Base-by-base conservation (phyloP, 805 yeast genomes). In the Wickerhamiella sorbophila region DNA sequence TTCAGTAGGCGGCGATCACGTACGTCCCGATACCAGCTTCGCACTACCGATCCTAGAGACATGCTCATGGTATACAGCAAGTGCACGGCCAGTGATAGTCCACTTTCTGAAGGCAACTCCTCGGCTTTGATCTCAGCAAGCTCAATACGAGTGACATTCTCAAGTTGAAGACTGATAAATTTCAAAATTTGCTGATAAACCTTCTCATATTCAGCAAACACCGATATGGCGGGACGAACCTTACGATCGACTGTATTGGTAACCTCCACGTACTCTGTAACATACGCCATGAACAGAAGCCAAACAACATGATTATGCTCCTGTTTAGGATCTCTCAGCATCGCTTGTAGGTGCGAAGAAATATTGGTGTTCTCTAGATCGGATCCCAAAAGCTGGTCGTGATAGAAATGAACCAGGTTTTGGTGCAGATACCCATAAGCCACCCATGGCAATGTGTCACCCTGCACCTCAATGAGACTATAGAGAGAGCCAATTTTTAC, bases 1-100 rank as follows among this genome's bases (percentile, higher is more conserved):
- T 46, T 47, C 21, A 41, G 36, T 10, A 44, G 36, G 5, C 43
- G 34, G 19, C 42, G 38, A 31, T 53, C 57, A 1, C 51, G 46
- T 29, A 43, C 14, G 4, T 47, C 49, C 3, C 56, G 46, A 35
- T 49, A 52, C 54, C 55, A 53, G 18, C 36, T 38, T 3, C 56
- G 45, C 9, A 53, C 46, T 2, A 36, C 21, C 3, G 38, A 43
- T 4, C 48, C 45, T 6, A 48, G 38, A 4, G 36, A 24, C 9
- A 16, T 16, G 21, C 45, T 24, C 38, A 49, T 19, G 9, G 26
- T 19, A 39, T 35, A 46, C 26, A 53, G 34, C 24, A 52, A 16
- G 15, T 39, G 29, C 8, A 44, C 39, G 10, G 44, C 44, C 15
- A 41, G 16, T 4, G 36, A 26, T 26, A 8, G 17, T 20, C n/a